Evolutionary conservation across 2,329 filamentous ascomycete species (phyloP).

Genomic region (Talaromyces sp.): DNA sequence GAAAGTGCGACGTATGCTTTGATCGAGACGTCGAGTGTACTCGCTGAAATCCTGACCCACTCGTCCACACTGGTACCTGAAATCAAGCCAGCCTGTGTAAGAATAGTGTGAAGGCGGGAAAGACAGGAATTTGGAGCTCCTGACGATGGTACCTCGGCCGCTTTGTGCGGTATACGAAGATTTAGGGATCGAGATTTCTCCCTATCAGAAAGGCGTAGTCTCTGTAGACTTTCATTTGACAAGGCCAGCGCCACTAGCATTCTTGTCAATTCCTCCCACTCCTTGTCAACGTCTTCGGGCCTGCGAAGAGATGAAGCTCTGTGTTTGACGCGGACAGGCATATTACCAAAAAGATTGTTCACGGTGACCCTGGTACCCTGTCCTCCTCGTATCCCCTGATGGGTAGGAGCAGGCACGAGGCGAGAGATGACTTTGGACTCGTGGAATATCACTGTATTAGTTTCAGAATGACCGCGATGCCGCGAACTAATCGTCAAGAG

Average conservation of each 20-base stretch:
- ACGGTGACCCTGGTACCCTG: conserved; percentile 74
- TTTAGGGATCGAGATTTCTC: conserved; percentile 36
- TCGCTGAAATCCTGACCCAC: conserved; percentile 70
- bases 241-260: conserved; percentile 62
- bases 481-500: conserved; percentile 71
- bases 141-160: conserved; percentile 19
- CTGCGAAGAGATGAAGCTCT: conserved; percentile 54
- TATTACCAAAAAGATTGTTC: conserved; percentile 77
- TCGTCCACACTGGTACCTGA: conserved; percentile 47
- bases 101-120: conserved; percentile 34
- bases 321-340: conserved; percentile 86
- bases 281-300: conserved; percentile 50
- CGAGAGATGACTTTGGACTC: conserved; percentile 62
- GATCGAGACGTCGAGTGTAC: conserved; percentile 57
- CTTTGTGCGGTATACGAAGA: conserved; percentile 20
- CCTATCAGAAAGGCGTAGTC: conserved; percentile 56
- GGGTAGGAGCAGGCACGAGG: conserved; percentile 55
- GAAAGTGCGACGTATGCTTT: conserved; percentile 65
- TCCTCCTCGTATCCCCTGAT: conserved; percentile 52
- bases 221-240: conserved; percentile 56
- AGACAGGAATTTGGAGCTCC: conserved; percentile 34
- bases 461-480: conserved; percentile 47
- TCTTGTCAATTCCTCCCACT: conserved; percentile 61
- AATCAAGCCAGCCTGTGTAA: conserved; percentile 63
- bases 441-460: conserved; percentile 63